Base-by-base conservation (phyloP, 805 yeast genomes). In the Hanseniaspora nectarophila region DNA sequence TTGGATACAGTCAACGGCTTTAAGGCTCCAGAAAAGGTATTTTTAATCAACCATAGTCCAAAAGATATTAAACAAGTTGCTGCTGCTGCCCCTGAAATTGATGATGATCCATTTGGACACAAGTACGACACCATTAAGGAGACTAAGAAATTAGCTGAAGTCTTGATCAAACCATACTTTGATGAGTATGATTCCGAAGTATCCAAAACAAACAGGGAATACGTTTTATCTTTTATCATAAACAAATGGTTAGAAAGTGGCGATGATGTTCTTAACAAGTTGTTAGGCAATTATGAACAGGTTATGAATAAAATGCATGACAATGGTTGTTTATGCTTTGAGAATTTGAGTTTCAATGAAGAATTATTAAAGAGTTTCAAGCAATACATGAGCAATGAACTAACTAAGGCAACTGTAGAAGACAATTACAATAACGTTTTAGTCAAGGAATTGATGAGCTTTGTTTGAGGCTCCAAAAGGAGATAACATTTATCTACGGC, bases 71-170 rank as follows among this genome's bases (percentile, higher is more conserved):
- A 71, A 2, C 66, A 68, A 50, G 61, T 70, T 15, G 56, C 63
- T 24, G 73, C 74, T 0, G 68, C 66, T 37, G 50, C 63, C 21
- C 72, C 73, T 18, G 46, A 40, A 26, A 35, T 38, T 16, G 85
- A 80, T 54, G 64, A 67, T 5, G 89, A 83, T 67, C 73, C 78
- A 2, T 73, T 80, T 56, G 90, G 87, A 32, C 71, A 72, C 26
- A 66, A 68, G 35, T 61, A 42, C 31, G 44, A 49, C n/a, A 21
- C 15, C 15, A 33, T 73, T 35, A 57, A 64, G 56, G 43, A 59
- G 2, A 59, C 67, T 32, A 59, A 68, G 37, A 61, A 69, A 16
- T 71, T 80, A 46, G 58, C 80, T 45, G 72, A 69, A 7, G 65
- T 67, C 13, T 71, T 81, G 54, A 60, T 69, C 20, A 65, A 66